Base-by-base conservation (phyloP, 345 rosid species). In the Schrenkiella parvula region DNA sequence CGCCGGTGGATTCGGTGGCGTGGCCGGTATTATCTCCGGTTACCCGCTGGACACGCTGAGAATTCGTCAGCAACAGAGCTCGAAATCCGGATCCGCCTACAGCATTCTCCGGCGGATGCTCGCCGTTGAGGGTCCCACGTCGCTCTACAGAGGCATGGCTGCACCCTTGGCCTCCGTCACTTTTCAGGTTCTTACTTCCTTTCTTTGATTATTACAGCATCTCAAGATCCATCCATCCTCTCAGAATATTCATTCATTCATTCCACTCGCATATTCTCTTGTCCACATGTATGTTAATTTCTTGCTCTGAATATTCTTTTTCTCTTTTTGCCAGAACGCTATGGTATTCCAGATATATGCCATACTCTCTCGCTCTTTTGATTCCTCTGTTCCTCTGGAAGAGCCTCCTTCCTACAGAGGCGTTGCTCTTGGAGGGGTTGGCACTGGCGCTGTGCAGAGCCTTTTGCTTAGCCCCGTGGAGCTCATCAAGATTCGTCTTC, bases 111-210 rank as follows among this genome's bases (percentile, higher is more conserved):
- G 89, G 34, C 73, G 78, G 6, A 62, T 85, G 62, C 68, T 95
- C 13, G 77, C 85, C 79, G 72, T 64, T 0, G 93, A 91, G 62
- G 98, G 98, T 4, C 86, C 89, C 31, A 41, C 81, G 17, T 89
- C 90, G 1, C 93, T 95, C 69, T 91, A 87, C 69, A 80, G 92
- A 68, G 99, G 98, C 65, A 91, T 95, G 99, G 85, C 77, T 34
- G 97, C 96, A 2, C 99, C 99, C 26, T 83, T 91, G 17, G 98
- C 98, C 44, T 85, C 99, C 4, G 96, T 95, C 77, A 88, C 96
- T 59, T 86, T 95, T 78, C 99, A 95, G 98, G 99, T 61, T 25
- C 48, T 3, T 14, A 14, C n/a, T 53, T 29, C 6, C 12, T 48
- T 21, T 12, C 17, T 3, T 21, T 2, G 3, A 15, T 13, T 7